Evolutionary conservation across 2,329 filamentous ascomycete species (phyloP).

Genomic region (Penicillium palitans): DNA sequence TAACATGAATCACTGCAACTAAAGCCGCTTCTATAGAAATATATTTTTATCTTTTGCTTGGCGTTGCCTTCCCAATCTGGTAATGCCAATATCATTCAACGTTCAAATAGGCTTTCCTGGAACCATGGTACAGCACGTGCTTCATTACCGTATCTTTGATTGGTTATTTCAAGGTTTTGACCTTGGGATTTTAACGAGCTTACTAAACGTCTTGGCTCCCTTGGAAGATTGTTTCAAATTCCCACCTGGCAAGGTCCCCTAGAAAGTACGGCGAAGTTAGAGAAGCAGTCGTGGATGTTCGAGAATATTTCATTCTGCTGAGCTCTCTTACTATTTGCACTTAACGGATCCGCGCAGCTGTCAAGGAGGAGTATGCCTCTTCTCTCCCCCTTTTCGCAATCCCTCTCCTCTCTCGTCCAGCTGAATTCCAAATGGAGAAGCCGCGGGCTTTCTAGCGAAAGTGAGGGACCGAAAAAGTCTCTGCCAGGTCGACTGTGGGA

Average conservation of each 20-base stretch:
- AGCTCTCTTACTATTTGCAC: background rate
- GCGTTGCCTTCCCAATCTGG: background rate
- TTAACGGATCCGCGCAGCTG: background rate
- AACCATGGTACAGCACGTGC: no score
- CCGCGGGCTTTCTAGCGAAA: background rate
- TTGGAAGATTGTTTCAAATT: background rate
- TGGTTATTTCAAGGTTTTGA: no score
- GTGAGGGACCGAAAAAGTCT: background rate
- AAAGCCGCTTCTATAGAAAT: no score
- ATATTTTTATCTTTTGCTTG: background rate
- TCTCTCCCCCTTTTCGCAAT: slow-evolving; percentile 5
- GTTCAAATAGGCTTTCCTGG: background rate
- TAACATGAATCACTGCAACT: no score
- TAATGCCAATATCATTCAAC: background rate
- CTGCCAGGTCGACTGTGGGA: slow-evolving; percentile 33
- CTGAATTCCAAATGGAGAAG: slow-evolving; percentile 7
- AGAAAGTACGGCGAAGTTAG: no score
- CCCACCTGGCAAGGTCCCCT: no score
- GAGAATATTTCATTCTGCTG: background rate
- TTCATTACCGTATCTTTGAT: no score
- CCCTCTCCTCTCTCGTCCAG: slow-evolving; percentile 4
- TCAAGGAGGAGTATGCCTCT: slow-evolving; percentile 4
- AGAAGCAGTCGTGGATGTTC: background rate
- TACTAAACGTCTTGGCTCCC: background rate
- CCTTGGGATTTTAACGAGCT: background rate